phyloP scores from a whole-genome alignment of 108 stramenopile species.

The Pseudonitzschia pungens region DNA sequence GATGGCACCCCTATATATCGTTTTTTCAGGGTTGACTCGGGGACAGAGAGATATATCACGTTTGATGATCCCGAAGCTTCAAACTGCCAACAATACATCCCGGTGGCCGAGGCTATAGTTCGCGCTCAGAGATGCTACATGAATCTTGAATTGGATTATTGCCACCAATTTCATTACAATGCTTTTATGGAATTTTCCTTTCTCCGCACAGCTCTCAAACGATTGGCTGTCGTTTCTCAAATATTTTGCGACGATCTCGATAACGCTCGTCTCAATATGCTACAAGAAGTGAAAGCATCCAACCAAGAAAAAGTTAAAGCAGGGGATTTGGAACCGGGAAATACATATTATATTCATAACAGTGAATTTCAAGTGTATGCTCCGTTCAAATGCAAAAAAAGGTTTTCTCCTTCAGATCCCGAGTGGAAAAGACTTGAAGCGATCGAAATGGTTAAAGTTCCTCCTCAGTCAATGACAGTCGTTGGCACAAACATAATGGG shows the following conservation, averaged over 20 bases:
- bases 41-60: conserved; percentile 4
- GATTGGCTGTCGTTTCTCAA: conserved; percentile 31
- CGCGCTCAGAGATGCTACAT: conserved; percentile 44
- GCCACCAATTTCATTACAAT: conserved; percentile 40
- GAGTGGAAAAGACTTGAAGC: conserved; percentile 28
- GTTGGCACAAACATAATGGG: conserved; percentile 42
- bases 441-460: conserved; percentile 28
- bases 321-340: conserved; percentile 30
- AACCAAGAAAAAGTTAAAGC: conserved; percentile 25
- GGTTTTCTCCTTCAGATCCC: conserved; percentile 26
- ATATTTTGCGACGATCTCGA: conserved; percentile 43
- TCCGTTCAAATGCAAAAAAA: conserved; percentile 25
- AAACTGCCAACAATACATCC: conserved; percentile 28
- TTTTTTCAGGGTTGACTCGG: conserved; percentile 36
- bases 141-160: conserved; percentile 44
- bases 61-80: conserved; percentile 6
- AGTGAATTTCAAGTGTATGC: conserved; percentile 15
- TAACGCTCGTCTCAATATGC: conserved; percentile 33
- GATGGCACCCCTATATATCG: conserved; percentile 11
- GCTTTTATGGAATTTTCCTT: conserved; percentile 47
- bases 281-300: conserved; percentile 30
- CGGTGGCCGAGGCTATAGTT: conserved; percentile 42
- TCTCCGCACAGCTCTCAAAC: conserved; percentile 28
- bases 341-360: conserved; percentile 30
- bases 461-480: conserved; percentile 33